phyloP scores from a whole-genome alignment of 257 asterid species.

The Solanum medicagineum region DNA sequence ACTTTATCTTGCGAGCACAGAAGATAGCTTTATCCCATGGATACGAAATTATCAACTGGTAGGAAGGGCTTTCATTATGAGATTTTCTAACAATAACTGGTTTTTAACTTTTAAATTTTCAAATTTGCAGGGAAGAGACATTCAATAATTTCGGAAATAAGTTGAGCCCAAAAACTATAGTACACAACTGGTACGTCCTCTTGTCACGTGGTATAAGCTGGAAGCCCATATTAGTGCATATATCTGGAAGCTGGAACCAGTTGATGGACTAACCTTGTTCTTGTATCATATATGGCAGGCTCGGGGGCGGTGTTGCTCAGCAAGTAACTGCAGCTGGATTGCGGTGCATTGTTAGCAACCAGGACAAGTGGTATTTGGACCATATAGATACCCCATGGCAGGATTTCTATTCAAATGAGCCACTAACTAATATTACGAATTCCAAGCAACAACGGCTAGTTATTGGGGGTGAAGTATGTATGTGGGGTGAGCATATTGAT shows the following conservation, averaged over 20 bases:
- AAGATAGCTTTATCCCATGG: slow-evolving; percentile 83
- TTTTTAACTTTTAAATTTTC: not conserved
- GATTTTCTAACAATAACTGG: not conserved
- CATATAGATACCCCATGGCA: slow-evolving; percentile 76
- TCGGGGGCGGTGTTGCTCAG: slow-evolving; percentile 70
- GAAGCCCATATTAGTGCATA: not conserved
- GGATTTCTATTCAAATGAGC: slow-evolving; percentile 72
- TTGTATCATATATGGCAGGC: slow-evolving; percentile 32
- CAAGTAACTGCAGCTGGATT: slow-evolving; percentile 59
- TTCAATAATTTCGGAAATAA: slow-evolving; percentile 82
- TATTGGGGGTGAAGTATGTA: slow-evolving; percentile 86
- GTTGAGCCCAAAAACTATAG: slow-evolving; percentile 67
- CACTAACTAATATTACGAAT: slow-evolving; percentile 61
- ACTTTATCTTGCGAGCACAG: slow-evolving; percentile 78
- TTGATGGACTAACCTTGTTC: not conserved
- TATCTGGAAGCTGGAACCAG: not conserved
- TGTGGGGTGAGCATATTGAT: slow-evolving; percentile 79
- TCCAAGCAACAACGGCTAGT: slow-evolving; percentile 55
- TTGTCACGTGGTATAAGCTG: not conserved
- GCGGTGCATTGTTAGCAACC: slow-evolving; percentile 90
- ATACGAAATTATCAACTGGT: slow-evolving; percentile 93
- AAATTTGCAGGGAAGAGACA: slow-evolving; percentile 77
- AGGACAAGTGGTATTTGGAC: slow-evolving; percentile 88
- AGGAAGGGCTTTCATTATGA: not conserved
- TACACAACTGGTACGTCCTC: slow-evolving; percentile 71